Base-by-base conservation (phyloP, 768 basidiomycete genomes). In the Rhizopogon salebrosus region DNA sequence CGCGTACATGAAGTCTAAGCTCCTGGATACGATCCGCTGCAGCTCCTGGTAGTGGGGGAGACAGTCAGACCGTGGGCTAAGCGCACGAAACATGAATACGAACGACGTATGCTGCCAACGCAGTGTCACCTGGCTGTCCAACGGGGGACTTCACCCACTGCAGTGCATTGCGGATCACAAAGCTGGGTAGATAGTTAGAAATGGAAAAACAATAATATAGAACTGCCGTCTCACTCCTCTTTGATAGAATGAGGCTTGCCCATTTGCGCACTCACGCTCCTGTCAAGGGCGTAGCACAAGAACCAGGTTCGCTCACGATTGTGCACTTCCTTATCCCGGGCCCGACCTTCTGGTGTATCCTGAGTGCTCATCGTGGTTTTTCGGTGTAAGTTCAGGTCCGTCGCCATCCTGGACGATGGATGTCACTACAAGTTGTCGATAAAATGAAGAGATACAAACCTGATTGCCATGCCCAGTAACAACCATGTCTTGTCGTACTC, bases 281-380 rank as follows among this genome's bases (percentile, higher is more conserved):
- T 79, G 66, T 98, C 95, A 31, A 97, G 76, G 52, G 80, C 80
- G 66, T 85, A 94, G 62, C 90, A 93, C 54, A 92, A 69, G 46
- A 97, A 74, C 97, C 97, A 99, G 8, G 93, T 92, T 43, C 97
- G 75, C 70, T 98, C 95, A 41, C 97, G 83, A 67, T 98, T 99
- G 70, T 90, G 86, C 11, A 97, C 84, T 72, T 98, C 90, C 53
- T 79, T 69, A 62, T 90, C 92, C 49, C 89, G 82, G 22, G 85
- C 82, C 49, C 79, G 80, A 31, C 85, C 89, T 63, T 95, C 93
- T n/a, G 85, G 75, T 1, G 86, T 84, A 55, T 92, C 87, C 22
- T 77, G 75, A 57, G 75, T 81, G 20, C 72, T 70, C 34, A 71
- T 64, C 18, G 72, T 74, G 7, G 88, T 87, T 66, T 95, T 95